Conservation (phyloP, 176 grass and related monocot genomes). For the Lolium multiflorum region DNA sequence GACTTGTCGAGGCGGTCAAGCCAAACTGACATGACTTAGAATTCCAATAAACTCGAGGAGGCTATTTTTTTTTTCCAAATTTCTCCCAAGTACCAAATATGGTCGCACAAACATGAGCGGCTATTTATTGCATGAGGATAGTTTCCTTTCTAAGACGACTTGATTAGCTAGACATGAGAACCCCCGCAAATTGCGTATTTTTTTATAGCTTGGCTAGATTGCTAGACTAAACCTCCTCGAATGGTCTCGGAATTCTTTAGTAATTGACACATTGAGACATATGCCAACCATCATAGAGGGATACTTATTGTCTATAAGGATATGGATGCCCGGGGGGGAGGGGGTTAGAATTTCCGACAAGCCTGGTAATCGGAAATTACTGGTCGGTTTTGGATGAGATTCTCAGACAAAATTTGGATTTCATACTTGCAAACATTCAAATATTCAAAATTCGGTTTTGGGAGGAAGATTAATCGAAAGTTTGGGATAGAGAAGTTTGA, state of each 20-base stretch:
- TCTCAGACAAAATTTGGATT: too few species aligned
- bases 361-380: too few species aligned
- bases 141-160: background rate
- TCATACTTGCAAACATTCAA: too few species aligned
- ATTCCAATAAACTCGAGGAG: background rate
- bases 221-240: background rate
- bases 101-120: background rate
- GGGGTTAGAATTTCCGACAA: too few species aligned
- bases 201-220: background rate
- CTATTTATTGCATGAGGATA: too few species aligned
- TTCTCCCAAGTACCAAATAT: background rate
- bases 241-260: background rate
- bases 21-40: background rate
- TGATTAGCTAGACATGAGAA: background rate
- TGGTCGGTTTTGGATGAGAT: too few species aligned
- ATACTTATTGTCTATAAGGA: background rate
- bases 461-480: too few species aligned
- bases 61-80: too few species aligned
- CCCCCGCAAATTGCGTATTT: background rate
- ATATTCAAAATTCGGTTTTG: too few species aligned
- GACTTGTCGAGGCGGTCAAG: background rate
- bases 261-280: background rate
- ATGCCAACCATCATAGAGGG: background rate
- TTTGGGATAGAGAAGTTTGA: too few species aligned
- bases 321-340: too few species aligned